Evolutionary conservation across 2,329 filamentous ascomycete species (phyloP).

Genomic region (Cordyceps militaris): DNA sequence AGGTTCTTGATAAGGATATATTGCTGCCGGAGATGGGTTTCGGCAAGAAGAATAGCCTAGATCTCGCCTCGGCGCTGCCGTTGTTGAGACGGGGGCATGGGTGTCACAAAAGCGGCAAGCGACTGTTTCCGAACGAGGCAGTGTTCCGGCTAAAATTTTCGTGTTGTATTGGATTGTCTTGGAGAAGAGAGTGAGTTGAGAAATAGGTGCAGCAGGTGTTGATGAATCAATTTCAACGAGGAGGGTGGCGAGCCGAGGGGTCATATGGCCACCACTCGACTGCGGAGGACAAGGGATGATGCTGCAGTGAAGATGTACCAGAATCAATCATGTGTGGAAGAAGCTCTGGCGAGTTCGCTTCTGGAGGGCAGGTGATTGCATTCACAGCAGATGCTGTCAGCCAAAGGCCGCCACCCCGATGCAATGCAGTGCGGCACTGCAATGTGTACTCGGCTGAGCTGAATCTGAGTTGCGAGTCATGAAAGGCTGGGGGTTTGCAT

Average conservation of each 20-base stretch:
- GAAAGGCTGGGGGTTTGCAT: neutral
- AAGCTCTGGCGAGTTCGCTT: neutral
- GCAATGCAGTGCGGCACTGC: neutral
- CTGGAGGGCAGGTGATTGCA: neutral
- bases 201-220: neutral
- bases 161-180: neutral
- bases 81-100: neutral
- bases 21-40: neutral
- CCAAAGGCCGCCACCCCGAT: neutral
- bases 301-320: neutral
- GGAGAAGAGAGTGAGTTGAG: neutral
- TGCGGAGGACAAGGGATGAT: neutral
- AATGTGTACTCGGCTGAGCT: neutral
- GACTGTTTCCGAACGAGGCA: neutral
- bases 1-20: neutral
- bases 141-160: neutral
- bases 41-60: neutral
- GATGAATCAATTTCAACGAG: neutral
- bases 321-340: neutral
- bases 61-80: neutral
- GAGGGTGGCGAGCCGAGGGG: neutral
- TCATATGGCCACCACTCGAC: neutral
- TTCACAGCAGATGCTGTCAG: slow-evolving; percentile 9
- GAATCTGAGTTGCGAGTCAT: slow-evolving; percentile 2
- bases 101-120: slow-evolving; percentile 1